Evolutionary conservation across 2,329 filamentous ascomycete species (phyloP).

Genomic region (Chaetomium strumarium): DNA sequence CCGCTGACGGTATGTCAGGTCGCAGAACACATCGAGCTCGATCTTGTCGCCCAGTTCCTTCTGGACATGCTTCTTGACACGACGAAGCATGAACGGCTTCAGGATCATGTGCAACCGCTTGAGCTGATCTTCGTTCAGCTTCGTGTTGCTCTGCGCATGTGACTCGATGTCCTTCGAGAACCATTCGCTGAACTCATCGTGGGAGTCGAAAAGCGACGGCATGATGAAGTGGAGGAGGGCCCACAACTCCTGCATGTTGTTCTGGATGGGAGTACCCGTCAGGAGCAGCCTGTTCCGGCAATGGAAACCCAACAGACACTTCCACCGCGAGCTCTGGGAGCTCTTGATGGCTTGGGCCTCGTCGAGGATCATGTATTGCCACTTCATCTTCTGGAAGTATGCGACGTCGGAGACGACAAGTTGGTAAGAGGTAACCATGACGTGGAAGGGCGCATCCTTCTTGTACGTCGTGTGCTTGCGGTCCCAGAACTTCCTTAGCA

Average conservation of each 20-base stretch:
- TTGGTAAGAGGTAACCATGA: slow-evolving; percentile 94
- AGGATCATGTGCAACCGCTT: slow-evolving; percentile 97
- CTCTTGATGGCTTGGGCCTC: slow-evolving; percentile 99
- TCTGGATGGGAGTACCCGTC: slow-evolving; percentile 96
- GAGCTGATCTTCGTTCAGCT: slow-evolving; percentile 96
- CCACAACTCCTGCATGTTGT: slow-evolving; percentile 99
- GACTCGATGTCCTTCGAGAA: slow-evolving; percentile 96
- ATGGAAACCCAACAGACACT: slow-evolving; percentile 86
- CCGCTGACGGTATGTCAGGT: slow-evolving; percentile 91
- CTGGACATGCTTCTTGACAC: slow-evolving; percentile 99
- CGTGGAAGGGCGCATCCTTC: slow-evolving; percentile 89
- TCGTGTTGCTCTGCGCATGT: slow-evolving; percentile 98
- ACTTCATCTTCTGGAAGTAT: slow-evolving; percentile 98
- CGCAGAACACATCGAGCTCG: slow-evolving; percentile 91
- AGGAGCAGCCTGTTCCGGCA: slow-evolving; percentile 90
- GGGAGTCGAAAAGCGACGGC: slow-evolving; percentile 95
- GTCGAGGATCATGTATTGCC: slow-evolving; percentile 99
- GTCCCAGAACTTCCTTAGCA: slow-evolving; percentile 98
- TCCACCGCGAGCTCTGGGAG: slow-evolving; percentile 93
- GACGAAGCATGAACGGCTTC: slow-evolving; percentile 98
- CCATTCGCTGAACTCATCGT: slow-evolving; percentile 91
- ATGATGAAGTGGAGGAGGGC: slow-evolving; percentile 98
- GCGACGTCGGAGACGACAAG: slow-evolving; percentile 91
- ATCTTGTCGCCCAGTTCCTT: slow-evolving; percentile 99
- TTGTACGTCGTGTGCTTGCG: slow-evolving; percentile 94